Conservation (phyloP, 805 yeast species). For the Suhomyces tanzawaensis region DNA sequence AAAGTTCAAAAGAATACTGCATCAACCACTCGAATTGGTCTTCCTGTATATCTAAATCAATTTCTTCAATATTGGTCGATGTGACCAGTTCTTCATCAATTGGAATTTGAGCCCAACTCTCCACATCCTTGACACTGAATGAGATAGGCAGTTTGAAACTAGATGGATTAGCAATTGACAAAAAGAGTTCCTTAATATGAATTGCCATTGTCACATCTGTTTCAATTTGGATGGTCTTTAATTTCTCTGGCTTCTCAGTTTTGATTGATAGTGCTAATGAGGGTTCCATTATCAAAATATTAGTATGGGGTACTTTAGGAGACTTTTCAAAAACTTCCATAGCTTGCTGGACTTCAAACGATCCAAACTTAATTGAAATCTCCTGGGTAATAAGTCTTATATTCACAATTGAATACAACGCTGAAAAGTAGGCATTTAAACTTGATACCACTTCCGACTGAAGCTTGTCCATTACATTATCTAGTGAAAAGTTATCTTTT, state of each 20-base stretch:
- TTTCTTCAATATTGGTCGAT: constrained; percentile 19
- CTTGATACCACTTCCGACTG: constrained; percentile 57
- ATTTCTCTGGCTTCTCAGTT: constrained; percentile 8
- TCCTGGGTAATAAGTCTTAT: constrained; percentile 49
- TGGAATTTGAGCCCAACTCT: constrained; percentile 32
- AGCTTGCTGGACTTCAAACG: constrained; percentile 20
- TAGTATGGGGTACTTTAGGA: constrained; percentile 22
- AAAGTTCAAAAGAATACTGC: constrained; percentile 14
- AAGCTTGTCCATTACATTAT: constrained; percentile 57
- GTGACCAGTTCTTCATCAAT: constrained; percentile 14
- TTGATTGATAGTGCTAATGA: constrained; percentile 30
- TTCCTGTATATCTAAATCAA: constrained; percentile 19
- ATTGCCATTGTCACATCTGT: constrained; percentile 24
- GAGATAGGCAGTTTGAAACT: constrained; percentile 15
- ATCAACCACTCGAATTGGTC: constrained; percentile 22
- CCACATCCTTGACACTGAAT: constrained; percentile 28
- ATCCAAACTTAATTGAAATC: constrained; percentile 39
- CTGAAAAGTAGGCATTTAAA: constrained; percentile 33
- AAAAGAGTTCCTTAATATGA: constrained; percentile 28
- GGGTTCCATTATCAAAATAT: constrained; percentile 31
- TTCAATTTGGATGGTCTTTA: constrained; percentile 2
- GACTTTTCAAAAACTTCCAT: constrained; percentile 28
- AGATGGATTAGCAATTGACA: constrained; percentile 23
- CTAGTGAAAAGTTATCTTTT: constrained; percentile 38
- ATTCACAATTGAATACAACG: constrained; percentile 37